A percentile compares a stretch with the other conserved stretches of the same genome.
These are phyloP conservation scores for Fusarium solani-melongenae DNA, from an alignment of 2,329 filamentous ascomycete genomes.

Conservation along the genomic window DNA sequence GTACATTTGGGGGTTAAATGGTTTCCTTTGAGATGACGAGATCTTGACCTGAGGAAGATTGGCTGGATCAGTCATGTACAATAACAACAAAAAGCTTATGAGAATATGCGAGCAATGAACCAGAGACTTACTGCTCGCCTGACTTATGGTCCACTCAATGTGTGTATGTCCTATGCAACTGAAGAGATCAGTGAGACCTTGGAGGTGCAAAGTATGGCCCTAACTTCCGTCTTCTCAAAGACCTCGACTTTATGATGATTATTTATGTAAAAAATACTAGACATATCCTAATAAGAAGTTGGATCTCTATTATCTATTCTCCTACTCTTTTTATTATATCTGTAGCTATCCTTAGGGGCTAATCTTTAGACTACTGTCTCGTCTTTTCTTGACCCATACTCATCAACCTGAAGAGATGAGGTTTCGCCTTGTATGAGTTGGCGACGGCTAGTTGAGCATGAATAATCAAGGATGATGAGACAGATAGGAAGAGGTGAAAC, in stretches of 20 bases:
- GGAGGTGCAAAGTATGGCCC: neutral
- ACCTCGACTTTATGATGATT: neutral
- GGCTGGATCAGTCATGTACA: constrained; percentile 14
- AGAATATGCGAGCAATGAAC: constrained; percentile 22
- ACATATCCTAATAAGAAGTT: neutral
- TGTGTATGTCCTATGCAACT: neutral
- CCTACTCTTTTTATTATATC: neutral
- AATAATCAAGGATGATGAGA: constrained; percentile 2
- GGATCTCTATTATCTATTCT: neutral
- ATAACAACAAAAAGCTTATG: constrained; percentile 1
- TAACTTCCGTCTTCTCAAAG: neutral
- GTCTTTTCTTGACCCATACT: neutral
- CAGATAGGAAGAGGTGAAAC: neutral
- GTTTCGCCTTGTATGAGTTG: neutral
- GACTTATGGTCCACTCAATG: neutral
- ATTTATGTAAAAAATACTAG: neutral
- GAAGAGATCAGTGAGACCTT: neutral
- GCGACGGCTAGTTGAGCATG: neutral
- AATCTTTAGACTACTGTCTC: neutral
- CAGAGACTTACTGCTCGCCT: neutral
- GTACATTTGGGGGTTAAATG: constrained; percentile 35
- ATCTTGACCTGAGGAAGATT: constrained; percentile 20
- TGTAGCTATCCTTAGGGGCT: neutral
- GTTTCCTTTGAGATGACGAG: constrained; percentile 21
- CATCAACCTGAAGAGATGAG: neutral